phyloP scores from a whole-genome alignment of 164 flowering plant species.

The Chimonanthus praecox region DNA sequence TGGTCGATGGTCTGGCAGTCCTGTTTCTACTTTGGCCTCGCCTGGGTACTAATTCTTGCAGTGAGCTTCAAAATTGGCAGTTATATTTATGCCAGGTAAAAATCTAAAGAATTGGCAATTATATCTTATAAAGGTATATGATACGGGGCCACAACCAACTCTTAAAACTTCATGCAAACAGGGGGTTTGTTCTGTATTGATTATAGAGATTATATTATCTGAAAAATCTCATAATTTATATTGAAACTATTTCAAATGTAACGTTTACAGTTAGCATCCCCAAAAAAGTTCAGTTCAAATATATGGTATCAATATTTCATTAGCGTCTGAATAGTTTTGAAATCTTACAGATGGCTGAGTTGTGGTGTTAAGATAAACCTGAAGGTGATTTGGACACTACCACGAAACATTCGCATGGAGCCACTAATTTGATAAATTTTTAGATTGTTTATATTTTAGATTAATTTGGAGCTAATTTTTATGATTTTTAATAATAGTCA shows the following conservation, averaged over 20 bases:
- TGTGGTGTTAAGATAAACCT: too few species aligned
- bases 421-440: too few species aligned
- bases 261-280: not conserved
- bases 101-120: not conserved
- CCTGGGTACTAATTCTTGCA: slow-evolving; percentile 41
- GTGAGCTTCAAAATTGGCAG: slow-evolving; percentile 42
- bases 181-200: not conserved
- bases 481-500: too few species aligned
- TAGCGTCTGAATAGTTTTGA: not conserved
- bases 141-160: not conserved
- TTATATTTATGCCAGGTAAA: slow-evolving; percentile 27
- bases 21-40: slow-evolving; percentile 28
- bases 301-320: not conserved
- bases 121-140: too few species aligned
- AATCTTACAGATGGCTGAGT: too few species aligned
- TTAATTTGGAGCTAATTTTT: too few species aligned
- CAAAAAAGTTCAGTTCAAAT: not conserved
- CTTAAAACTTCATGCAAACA: too few species aligned
- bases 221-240: too few species aligned
- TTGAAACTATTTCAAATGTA: not conserved
- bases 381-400: too few species aligned
- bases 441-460: too few species aligned
- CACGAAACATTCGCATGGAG: too few species aligned
- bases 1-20: slow-evolving; percentile 19
- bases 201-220: not conserved